Conservation (phyloP, 2,329 filamentous ascomycete species). For the Epichloe sp. region DNA sequence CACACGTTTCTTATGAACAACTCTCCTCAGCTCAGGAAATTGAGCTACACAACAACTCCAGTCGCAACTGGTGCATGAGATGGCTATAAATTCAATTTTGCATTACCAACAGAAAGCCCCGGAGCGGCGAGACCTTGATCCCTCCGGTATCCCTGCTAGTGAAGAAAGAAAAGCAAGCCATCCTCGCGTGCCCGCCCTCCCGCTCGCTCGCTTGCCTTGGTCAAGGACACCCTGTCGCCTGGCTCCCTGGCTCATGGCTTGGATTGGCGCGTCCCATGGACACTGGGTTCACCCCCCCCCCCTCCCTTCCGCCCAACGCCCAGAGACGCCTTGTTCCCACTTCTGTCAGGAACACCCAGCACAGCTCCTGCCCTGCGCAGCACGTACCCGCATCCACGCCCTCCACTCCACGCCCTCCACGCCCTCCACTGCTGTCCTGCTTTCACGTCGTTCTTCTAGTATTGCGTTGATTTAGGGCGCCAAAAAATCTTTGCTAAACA, state of each 20-base stretch:
- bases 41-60: no score
- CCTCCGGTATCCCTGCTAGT: not conserved
- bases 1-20: no score
- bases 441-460: no score
- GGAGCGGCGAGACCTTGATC: not conserved
- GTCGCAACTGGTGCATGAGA: no score
- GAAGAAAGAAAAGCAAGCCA: slow-evolving; percentile 1
- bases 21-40: no score
- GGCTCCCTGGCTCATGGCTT: not conserved
- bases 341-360: not conserved
- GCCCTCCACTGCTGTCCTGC: not conserved
- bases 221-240: not conserved
- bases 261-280: not conserved
- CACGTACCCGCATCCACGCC: not conserved
- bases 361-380: not conserved
- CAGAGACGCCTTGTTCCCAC: not conserved
- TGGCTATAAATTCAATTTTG: no score
- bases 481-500: no score
- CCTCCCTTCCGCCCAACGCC: not conserved
- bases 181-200: slow-evolving; percentile 2
- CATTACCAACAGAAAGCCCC: no score
- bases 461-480: no score
- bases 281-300: not conserved
- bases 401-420: not conserved
- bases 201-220: slow-evolving; percentile 1